Conservation (phyloP, 2,329 filamentous ascomycete genomes). For the Botrytis squamosa region DNA sequence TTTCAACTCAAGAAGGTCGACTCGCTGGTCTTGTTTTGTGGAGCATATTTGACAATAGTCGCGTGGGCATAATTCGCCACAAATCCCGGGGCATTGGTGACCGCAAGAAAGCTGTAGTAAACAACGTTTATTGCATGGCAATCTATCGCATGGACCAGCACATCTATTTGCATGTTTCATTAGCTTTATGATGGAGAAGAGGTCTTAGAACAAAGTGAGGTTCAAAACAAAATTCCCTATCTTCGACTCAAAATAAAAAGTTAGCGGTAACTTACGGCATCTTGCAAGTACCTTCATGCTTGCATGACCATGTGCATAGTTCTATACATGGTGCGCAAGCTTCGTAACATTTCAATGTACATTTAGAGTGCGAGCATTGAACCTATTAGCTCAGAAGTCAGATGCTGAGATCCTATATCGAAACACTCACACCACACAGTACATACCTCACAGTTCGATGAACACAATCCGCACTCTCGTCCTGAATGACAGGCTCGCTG, state of each 20-base stretch:
- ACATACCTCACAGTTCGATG: constrained; percentile 49
- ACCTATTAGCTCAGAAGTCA: constrained; percentile 44
- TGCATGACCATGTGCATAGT: constrained; percentile 54
- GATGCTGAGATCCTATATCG: not conserved
- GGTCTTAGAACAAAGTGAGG: not conserved
- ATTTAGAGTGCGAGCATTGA: constrained; percentile 59
- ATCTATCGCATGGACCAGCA: constrained; percentile 63
- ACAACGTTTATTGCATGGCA: constrained; percentile 65
- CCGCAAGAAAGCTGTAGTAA: constrained; percentile 52
- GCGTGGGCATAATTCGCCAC: constrained; percentile 60
- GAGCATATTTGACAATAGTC: constrained; percentile 58
- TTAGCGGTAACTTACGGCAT: constrained; percentile 35
- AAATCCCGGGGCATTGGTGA: constrained; percentile 64
- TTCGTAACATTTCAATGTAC: constrained; percentile 55
- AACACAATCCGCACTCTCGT: constrained; percentile 49
- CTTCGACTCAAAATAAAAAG: not conserved
- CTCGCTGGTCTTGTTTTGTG: constrained; percentile 44
- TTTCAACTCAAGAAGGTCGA: constrained; percentile 57
- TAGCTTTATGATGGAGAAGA: not conserved
- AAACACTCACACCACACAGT: not conserved
- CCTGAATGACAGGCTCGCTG: constrained; percentile 51
- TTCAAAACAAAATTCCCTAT: not conserved
- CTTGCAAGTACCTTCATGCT: constrained; percentile 47
- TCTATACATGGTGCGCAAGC: constrained; percentile 62
- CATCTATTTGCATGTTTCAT: constrained; percentile 43